These are phyloP conservation scores for Pisolithus orientalis DNA, from an alignment of 768 basidiomycete genomes.

Conservation along the genomic window DNA sequence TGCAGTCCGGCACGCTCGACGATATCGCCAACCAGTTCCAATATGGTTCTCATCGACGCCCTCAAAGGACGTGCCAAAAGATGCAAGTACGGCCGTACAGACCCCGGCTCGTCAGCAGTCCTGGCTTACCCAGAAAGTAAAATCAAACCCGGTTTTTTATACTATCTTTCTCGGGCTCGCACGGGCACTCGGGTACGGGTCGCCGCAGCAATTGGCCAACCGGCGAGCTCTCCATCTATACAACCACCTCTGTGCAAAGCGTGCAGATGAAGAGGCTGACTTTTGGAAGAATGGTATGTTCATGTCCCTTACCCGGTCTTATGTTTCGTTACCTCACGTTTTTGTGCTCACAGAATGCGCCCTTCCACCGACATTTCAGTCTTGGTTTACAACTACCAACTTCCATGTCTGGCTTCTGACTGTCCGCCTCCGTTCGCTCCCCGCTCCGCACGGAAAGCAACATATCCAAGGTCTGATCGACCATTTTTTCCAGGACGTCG, in stretches of 20 bases:
- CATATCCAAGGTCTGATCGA: constrained; percentile 83
- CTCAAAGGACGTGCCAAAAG: not conserved
- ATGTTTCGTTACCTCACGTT: not conserved
- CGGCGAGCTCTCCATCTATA: constrained; percentile 55
- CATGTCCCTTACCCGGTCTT: not conserved
- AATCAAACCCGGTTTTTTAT: constrained; percentile 41
- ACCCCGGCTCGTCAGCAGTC: constrained; percentile 24
- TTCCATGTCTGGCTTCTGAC: constrained; percentile 90
- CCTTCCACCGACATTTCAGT: constrained; percentile 90
- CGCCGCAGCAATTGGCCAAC: constrained; percentile 55
- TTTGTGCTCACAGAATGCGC: constrained; percentile 52
- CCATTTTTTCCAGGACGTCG: constrained; percentile 93
- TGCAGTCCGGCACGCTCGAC: not conserved
- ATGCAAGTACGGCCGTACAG: not conserved
- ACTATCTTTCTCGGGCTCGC: constrained; percentile 43
- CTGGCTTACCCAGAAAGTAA: constrained; percentile 54
- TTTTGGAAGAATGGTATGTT: constrained; percentile 64
- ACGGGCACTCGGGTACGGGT: constrained; percentile 52
- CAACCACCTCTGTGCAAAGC: constrained; percentile 46
- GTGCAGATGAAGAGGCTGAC: constrained; percentile 49
- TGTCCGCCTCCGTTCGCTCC: constrained; percentile 82
- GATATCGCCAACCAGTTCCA: not conserved
- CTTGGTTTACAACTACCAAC: constrained; percentile 93
- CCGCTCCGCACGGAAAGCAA: constrained; percentile 51
- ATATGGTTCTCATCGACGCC: not conserved